Conservation (phyloP, 1,284 basidiomycete species). For the Ustilago xerochloae region DNA sequence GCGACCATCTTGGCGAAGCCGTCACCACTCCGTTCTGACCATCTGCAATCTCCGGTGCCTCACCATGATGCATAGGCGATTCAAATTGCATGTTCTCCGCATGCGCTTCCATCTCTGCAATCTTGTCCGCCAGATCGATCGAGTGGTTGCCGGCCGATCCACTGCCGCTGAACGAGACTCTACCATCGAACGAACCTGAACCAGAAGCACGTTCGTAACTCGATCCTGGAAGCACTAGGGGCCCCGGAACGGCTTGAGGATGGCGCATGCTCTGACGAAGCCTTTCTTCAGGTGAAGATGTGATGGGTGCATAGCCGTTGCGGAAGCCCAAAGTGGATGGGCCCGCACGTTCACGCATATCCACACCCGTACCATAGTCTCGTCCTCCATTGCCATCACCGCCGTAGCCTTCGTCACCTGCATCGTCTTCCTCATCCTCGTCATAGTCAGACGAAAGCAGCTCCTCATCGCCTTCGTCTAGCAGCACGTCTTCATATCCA, state of each 20-base stretch:
- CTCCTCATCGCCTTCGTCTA: constrained; percentile 33
- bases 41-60: no score
- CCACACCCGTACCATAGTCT: constrained; percentile 28
- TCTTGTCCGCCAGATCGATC: constrained; percentile 50
- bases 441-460: constrained; percentile 27
- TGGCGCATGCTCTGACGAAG: constrained; percentile 48
- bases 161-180: constrained; percentile 29
- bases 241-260: constrained; percentile 21
- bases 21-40: constrained; percentile 1
- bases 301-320: constrained; percentile 47
- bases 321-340: constrained; percentile 47
- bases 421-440: constrained; percentile 29
- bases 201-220: constrained; percentile 22
- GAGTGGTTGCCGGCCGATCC: constrained; percentile 31
- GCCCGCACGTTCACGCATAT: constrained; percentile 49
- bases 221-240: constrained; percentile 16
- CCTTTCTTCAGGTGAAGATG: constrained; percentile 37
- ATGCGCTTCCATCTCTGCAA: constrained; percentile 56
- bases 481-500: constrained; percentile 27
- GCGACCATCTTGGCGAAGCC: constrained; percentile 22
- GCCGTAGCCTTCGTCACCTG: no score
- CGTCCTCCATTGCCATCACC: constrained; percentile 7
- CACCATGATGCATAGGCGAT: constrained; percentile 19
- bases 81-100: constrained; percentile 48
- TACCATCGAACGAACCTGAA: constrained; percentile 32